Evolutionary conservation across 1,139 yeast genomes (phyloP), one percentile per base, ranked within the genome.

Genomic region (Pichia sp.): DNA sequence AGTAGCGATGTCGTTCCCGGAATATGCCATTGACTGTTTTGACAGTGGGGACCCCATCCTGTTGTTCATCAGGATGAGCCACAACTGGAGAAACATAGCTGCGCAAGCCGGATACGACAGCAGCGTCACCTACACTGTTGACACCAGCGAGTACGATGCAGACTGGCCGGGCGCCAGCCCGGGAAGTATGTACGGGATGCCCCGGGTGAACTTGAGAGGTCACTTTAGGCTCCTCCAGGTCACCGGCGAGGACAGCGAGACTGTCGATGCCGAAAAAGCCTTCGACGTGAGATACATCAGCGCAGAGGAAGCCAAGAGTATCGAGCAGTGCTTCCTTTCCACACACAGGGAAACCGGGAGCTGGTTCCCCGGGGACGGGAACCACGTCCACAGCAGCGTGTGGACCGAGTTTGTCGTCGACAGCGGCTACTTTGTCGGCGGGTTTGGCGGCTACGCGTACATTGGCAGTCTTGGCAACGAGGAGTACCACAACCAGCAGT

Each of bases 1-100:
- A 8, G 15, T 34, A 19, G 46, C 50, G 11, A 49, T 52, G 51
- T 49, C 55, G 11, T 45, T 52, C 19, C 52, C 55, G 8, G 95
- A 87, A 69, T 87, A 87, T 70, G 85, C 85, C 64, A 84, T 85
- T n/a, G 93, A 86, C 62, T 83, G 90, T 65, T 80, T 78, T 59
- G 66, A 72, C n/a, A 86, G 82, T 62, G 92, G 93, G 8, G 77
- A 84, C 57, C 85, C 90, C 15, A 76, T 84, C 45, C 70, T 88
- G 75, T 74, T 88, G 42, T 77, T 84, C 50, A 79, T 87, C 47
- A 84, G 82, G 59, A 78, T 86, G 55, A 52, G 55, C 16, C 49
- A 40, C 13, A 52, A 41, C 15, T 52, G 19, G 10, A 47, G n/a
- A 36, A 52, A 52, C 30, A 47, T 52, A 10, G 41, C n/a, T 7